These are phyloP conservation scores for Rhodomyrtus tomentosa DNA, from an alignment of 345 rosid species.

Conservation along the genomic window DNA sequence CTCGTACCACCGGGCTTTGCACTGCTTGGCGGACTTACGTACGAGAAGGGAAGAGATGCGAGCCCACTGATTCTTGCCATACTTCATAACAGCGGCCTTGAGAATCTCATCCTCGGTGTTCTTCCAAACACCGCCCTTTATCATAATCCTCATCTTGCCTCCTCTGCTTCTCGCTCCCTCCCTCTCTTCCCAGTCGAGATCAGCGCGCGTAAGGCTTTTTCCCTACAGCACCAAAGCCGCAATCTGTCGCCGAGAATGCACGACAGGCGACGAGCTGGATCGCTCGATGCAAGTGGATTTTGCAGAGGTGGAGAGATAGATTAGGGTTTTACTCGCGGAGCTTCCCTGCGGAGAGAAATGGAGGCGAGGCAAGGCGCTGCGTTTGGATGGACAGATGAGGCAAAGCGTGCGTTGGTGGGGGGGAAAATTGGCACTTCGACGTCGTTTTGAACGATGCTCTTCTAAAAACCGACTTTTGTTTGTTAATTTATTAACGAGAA, in stretches of 20 bases:
- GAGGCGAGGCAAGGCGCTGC: neutral
- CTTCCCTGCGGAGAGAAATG: neutral
- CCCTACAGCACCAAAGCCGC: neutral
- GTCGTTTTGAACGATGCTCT: neutral
- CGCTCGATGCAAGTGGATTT: neutral
- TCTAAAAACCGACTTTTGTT: neutral
- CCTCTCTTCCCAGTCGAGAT: neutral
- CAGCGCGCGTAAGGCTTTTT: neutral
- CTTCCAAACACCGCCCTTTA: conserved; percentile 99
- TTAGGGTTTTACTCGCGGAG: neutral
- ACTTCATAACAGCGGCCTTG: conserved; percentile 98
- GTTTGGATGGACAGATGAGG: neutral
- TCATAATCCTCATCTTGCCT: conserved; percentile 97
- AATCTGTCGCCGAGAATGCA: neutral
- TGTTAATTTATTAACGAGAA: neutral
- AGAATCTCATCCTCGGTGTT: conserved; percentile 99
- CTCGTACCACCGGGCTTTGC: conserved; percentile 99
- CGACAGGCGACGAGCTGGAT: neutral
- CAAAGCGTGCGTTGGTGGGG: neutral
- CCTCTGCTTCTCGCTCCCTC: neutral
- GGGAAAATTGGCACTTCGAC: neutral
- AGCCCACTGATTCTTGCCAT: conserved; percentile 99
- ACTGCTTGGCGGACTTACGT: conserved; percentile 98
- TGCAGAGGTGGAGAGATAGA: neutral
- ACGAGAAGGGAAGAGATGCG: conserved; percentile 93